These are phyloP conservation scores for Rhodotorula sp. DNA, from an alignment of 1,284 basidiomycete genomes.

Conservation along the genomic window DNA sequence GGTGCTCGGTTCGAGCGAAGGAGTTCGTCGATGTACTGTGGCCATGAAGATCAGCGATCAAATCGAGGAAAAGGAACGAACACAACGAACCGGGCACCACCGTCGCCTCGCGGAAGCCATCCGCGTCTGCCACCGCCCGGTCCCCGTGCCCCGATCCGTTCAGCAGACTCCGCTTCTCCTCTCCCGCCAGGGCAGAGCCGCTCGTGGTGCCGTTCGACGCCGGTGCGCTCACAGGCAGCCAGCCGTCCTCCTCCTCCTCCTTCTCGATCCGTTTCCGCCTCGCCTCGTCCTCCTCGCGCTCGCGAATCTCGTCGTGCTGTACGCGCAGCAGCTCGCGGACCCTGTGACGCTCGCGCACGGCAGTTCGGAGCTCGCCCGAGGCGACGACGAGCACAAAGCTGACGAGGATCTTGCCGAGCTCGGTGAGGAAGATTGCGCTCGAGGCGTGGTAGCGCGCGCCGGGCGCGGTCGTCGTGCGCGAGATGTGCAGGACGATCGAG, in stretches of 20 bases:
- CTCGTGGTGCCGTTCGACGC: too few species aligned
- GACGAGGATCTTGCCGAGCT: constrained; percentile 46
- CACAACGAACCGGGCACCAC: constrained; percentile 7
- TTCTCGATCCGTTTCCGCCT: neutral
- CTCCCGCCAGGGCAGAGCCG: neutral
- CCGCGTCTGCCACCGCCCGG: neutral
- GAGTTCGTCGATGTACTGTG: constrained; percentile 4
- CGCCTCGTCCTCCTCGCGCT: neutral
- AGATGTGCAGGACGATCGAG: constrained; percentile 22
- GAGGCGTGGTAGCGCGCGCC: constrained; percentile 39
- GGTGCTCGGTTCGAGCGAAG: neutral
- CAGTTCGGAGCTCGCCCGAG: constrained; percentile 26
- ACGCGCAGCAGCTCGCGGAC: neutral
- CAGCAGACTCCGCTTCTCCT: neutral
- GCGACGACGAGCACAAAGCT: constrained; percentile 38
- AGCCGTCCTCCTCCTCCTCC: neutral
- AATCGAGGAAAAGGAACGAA: neutral
- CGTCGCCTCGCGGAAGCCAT: constrained; percentile 4
- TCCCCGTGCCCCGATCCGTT: neutral
- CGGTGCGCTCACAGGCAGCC: neutral
- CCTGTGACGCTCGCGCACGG: constrained; percentile 2
- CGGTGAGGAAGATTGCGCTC: constrained; percentile 44
- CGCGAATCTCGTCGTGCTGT: neutral
- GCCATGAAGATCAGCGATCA: neutral
- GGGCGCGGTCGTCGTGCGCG: constrained; percentile 7